Conservation (phyloP, 2,329 filamentous ascomycete genomes). For the Dactylellina parvicollis region DNA sequence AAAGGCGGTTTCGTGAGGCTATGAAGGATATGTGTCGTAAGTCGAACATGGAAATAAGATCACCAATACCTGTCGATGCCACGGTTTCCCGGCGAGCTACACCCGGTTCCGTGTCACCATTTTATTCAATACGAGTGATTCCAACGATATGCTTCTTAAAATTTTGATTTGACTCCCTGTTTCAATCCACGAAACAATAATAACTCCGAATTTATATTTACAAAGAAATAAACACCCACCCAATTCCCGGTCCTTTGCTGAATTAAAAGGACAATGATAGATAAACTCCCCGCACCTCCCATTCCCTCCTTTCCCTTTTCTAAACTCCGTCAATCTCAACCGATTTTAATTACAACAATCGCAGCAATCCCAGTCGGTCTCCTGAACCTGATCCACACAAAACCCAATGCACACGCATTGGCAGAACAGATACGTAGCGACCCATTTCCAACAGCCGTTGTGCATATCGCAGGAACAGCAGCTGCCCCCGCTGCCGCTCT, state of each 20-base stretch:
- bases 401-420: conserved; percentile 23
- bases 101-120: no score
- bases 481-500: not conserved
- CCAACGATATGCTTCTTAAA: no score
- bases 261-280: not conserved
- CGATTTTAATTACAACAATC: conserved; percentile 1
- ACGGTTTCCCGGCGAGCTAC: no score
- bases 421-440: conserved; percentile 31
- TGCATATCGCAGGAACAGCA: conserved; percentile 1
- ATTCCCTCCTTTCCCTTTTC: not conserved
- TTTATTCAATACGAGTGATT: no score
- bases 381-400: conserved; percentile 24
- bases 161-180: no score
- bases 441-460: conserved; percentile 32
- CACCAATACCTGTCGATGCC: no score
- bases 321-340: no score
- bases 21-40: not conserved
- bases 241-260: not conserved
- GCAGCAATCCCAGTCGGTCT: conserved; percentile 28
- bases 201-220: conserved; percentile 1
- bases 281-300: conserved; percentile 3
- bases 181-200: not conserved
- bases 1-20: no score
- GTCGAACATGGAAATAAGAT: no score
- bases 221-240: conserved; percentile 2